Evolutionary conservation across 108 stramenopile genomes (phyloP), one percentile per base, ranked within the genome.

Genomic region (Cyclotella distinguenda): DNA sequence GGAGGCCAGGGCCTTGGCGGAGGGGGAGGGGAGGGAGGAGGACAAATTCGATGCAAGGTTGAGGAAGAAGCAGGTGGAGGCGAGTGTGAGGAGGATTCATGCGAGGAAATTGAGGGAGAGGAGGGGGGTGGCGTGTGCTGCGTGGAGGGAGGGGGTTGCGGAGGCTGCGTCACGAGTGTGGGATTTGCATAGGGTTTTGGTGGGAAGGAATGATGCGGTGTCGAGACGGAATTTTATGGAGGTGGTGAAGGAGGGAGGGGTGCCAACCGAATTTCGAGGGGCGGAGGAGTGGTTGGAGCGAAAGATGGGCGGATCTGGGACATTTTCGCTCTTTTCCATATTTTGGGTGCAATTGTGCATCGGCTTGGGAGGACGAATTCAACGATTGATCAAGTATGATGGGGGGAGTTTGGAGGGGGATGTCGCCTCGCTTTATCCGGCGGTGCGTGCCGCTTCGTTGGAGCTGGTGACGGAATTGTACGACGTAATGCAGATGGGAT

Each of bases 111-210:
- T 93, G 0, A 70, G 72, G n/a, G 85, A 90, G 49, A 63, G 76
- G 19, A 79, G 88, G 6, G 75, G 82, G 16, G 76, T 77, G 22
- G 85, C 84, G 5, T 83, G 83, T 0, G 60, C 58, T 0, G 50
- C 58, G 22, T 93, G 91, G 91, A 69, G 82, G 6, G 54, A 65
- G 18, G 78, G 72, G 0, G 69, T 93, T 28, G 35, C 75, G n/a
- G 79, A 89, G 16, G 83, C 84, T 0, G 70, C 87, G 1, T 56
- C 84, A 4, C 81, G 79, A 5, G 91, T 88, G 11, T 87, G 83
- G 78, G 83, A 86, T 63, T 81, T 93, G 51, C 91, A 93, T 48
- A 80, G 85, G 22, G 91, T 93, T 1, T 65, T 93, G n/a, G 61
- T 40, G 8, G 73, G 85, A 21, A 89, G 89, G 56, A 75, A 85